A percentile compares a stretch with the other conserved stretches of the same genome.
Conservation (phyloP, 331 rosid species). For the Spiraea crenata region DNA sequence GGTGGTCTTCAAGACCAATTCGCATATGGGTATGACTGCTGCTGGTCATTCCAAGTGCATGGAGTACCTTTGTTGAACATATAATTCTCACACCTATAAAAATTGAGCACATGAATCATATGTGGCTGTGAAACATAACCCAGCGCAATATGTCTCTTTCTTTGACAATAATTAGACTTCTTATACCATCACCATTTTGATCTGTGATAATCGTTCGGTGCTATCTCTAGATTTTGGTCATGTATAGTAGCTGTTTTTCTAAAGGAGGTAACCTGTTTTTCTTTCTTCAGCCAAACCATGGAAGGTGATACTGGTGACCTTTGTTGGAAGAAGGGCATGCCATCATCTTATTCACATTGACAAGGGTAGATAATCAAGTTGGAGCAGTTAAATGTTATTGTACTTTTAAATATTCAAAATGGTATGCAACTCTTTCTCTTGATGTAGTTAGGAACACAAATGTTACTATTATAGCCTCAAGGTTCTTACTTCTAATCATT, state of each 20-base stretch:
- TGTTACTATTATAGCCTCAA: neutral
- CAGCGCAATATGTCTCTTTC: neutral
- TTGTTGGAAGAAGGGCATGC: slow-evolving; percentile 4
- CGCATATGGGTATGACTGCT: neutral
- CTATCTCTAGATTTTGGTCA: neutral
- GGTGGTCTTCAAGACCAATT: neutral
- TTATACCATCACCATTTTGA: neutral
- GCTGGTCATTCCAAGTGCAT: neutral
- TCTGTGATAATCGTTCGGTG: neutral
- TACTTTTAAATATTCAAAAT: slow-evolving; percentile 11
- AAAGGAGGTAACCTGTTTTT: neutral
- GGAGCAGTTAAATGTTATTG: slow-evolving; percentile 8
- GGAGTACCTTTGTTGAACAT: neutral
- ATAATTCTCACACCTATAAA: neutral
- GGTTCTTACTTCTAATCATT: neutral
- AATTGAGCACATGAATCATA: neutral
- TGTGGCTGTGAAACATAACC: neutral
- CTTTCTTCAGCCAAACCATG: slow-evolving; percentile 12
- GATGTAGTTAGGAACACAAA: neutral
- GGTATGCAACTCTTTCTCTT: slow-evolving; percentile 16
- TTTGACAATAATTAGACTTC: neutral
- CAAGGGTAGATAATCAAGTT: slow-evolving; percentile 16
- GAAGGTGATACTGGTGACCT: neutral
- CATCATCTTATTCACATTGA: slow-evolving; percentile 1
- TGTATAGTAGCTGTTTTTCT: neutral